Conservation (phyloP, 78 protist species). For the Dictyostelium discoideum region dicty_2.7 NC_007091.3:2954001-2954500, state of each 20-base stretch:
- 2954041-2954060: constrained; percentile 1
- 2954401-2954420: neutral
- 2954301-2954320: neutral
- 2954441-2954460: too few species aligned
- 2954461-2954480: too few species aligned
- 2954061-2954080: neutral
- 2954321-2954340: neutral
- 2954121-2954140: neutral
- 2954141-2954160: neutral
- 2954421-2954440: neutral
- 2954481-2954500: neutral
- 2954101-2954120: neutral
- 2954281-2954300: neutral
- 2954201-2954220: neutral
- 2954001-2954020: neutral
- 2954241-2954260: neutral
- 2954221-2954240: constrained; percentile 2
- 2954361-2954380: too few species aligned
- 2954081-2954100: neutral
- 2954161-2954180: neutral
- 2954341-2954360: neutral
- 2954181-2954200: neutral
- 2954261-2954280: neutral
- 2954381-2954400: too few species aligned
- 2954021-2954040: neutral